Percentiles rank a stretch among this genome's conserved stretches.
Conservation (phyloP, 2,329 filamentous ascomycete species). For the Byssothecium circinans region DNA sequence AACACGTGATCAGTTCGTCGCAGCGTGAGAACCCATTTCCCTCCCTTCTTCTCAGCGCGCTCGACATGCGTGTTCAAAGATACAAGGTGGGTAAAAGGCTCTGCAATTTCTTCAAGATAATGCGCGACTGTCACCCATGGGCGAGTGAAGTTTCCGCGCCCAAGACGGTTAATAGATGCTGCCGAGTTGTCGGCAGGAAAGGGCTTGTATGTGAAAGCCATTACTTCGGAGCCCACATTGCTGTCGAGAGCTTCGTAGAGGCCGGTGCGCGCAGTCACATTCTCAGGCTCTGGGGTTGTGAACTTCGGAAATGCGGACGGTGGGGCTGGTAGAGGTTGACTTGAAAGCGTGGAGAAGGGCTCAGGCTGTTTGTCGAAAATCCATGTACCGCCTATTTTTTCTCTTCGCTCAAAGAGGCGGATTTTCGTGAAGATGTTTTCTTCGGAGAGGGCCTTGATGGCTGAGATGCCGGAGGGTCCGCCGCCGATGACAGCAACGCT, state of each 20-base stretch:
- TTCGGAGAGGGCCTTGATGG: slow-evolving; percentile 31
- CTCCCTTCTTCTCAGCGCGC: slow-evolving; percentile 11
- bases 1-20: slow-evolving; percentile 11
- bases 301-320: slow-evolving; percentile 7
- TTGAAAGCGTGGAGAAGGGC: slow-evolving; percentile 17
- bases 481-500: slow-evolving; percentile 30
- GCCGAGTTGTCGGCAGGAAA: slow-evolving; percentile 11
- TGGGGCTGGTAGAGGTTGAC: slow-evolving; percentile 2
- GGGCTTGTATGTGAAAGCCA: slow-evolving; percentile 12
- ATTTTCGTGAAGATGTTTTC: slow-evolving; percentile 37
- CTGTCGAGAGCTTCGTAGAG: slow-evolving; percentile 12
- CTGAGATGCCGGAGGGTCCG: slow-evolving; percentile 34
- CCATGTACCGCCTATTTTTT: slow-evolving; percentile 38
- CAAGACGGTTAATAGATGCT: slow-evolving; percentile 7
- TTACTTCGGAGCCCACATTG: slow-evolving; percentile 9
- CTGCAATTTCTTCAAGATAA: slow-evolving; percentile 12
- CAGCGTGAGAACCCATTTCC: slow-evolving; percentile 36
- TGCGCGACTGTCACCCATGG: slow-evolving; percentile 10
- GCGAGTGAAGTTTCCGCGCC: slow-evolving; percentile 8
- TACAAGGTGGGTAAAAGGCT: slow-evolving; percentile 35
- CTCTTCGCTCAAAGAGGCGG: slow-evolving; percentile 37
- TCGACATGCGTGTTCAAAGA: slow-evolving; percentile 43
- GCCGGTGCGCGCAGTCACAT: slow-evolving; percentile 8
- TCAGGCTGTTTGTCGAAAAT: slow-evolving; percentile 29
- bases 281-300: slow-evolving; percentile 4